Base-by-base conservation (phyloP, 306 rosid genomes). In the Rosa lucieae region DNA sequence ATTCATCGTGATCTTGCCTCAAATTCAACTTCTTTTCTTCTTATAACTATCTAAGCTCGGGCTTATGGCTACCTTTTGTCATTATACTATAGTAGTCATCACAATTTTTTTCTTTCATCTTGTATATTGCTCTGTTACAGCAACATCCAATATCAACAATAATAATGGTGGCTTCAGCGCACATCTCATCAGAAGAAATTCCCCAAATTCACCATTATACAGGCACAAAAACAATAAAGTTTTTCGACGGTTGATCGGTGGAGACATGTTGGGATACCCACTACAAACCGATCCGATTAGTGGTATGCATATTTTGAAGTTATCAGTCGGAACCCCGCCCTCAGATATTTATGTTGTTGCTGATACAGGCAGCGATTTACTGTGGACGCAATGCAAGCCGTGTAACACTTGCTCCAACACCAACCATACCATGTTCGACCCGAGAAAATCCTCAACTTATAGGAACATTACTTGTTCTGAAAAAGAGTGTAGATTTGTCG, bases 281-380 rank as follows among this genome's bases (percentile, higher is more conserved):
- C 5, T 61, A 23, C 4, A 4, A 23, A 10, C 2, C 13, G 44
- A 65, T 20, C 32, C 21, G 49, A 73, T 82, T 79, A 82, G 82
- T 44, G 87, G 88, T 0, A 83, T 82, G 35, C 86, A 83, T 70
- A 87, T 88, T 74, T 80, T 90, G 83, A 88, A 88, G 76, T 67
- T 88, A 58, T 74, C 91, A 10, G 6, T 90, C 48, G 95, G 95
- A 81, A 82, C 86, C 9, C 95, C 95, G 8, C 88, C 92, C 0
- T 73, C 78, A n/a, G 89, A 87, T 70, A 72, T 90, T 15, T 90
- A 88, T 70, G 89, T 82, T 32, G 74, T 84, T 72, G 70, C 80
- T 10, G 95, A 90, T 80, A 87, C 94, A 6, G 92, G 94, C 2
- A 88, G 94, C 56, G 84, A 81, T 70, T 86, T 87, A 2, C 37